Base-by-base conservation (phyloP, 108 stramenopile genomes). In the Skeletonema marinoi region DNA sequence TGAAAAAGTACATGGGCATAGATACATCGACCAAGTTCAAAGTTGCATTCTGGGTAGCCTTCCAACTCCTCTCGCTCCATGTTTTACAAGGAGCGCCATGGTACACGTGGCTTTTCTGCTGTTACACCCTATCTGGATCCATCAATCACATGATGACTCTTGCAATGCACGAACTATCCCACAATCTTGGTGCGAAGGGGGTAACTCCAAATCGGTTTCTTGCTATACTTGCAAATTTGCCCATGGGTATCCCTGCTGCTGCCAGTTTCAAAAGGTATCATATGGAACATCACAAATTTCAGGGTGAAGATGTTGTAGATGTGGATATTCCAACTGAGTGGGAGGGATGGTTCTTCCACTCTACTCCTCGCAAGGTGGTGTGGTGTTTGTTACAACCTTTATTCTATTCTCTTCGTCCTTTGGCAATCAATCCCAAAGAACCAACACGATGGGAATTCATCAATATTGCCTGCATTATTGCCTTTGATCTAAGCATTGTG, bases 261-360 rank as follows among this genome's bases (percentile, higher is more conserved):
- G 78, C 86, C 42, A 86, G 92, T 44, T 98, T 98, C 87, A 96
- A 95, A 83, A 85, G 90, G 36, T 98, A 98, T 80, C 98, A 98
- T 80, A 83, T 95, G 86, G 96, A 96, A 54, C 98, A 98, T 85
- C 98, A 97, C 80, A 80, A 88, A 66, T 91, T 83, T 63, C 92
- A 94, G 74, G 98, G 98, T 13, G 91, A 86, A 31, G 86, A 96
- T 60, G 85, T 81, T 9, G 67, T 93, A 11, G 98, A 98, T 78
- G 89, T 90, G 12, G 98, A 98, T 73, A 87, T 98, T 32, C 95
- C 98, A 7, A 90, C 94, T 1, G 76, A 73, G 21, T 46, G 74
- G 58, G 98, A 98, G 81, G 94, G 86, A 10, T 65, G 83, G 58
- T 63, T 95, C 58, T 90, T 95, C 66, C 85, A 91, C 72, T 83